These are phyloP conservation scores for Avena atlantica DNA, from an alignment of 176 grass and related monocot species.

Conservation along the genomic window DNA sequence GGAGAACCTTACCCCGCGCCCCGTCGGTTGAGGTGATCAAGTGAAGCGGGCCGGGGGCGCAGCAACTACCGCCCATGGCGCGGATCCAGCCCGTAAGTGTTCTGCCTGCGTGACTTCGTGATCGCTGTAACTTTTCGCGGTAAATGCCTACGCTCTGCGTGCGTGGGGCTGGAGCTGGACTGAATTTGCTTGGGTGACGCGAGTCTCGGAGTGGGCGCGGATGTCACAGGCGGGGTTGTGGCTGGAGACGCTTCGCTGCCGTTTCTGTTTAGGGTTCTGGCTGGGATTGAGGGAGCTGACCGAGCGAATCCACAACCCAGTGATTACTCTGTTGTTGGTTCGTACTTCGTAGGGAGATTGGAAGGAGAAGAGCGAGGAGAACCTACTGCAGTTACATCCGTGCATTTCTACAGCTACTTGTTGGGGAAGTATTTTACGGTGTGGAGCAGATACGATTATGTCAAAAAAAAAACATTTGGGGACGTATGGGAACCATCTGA, in stretches of 20 bases:
- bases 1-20: neutral
- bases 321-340: neutral
- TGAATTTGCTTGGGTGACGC: neutral
- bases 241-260: neutral
- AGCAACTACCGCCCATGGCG: neutral
- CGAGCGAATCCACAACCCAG: neutral
- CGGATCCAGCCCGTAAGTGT: slow-evolving; percentile 49
- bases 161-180: neutral
- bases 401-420: neutral
- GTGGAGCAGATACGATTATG: too few species aligned
- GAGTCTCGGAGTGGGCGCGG: neutral
- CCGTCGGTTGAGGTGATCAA: neutral
- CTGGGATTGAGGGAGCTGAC: neutral
- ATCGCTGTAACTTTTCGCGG: neutral
- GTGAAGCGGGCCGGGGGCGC: neutral
- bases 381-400: neutral
- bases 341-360: neutral
- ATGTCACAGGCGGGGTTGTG: neutral
- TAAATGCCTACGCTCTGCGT: neutral
- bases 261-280: neutral
- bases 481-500: neutral
- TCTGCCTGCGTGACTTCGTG: neutral
- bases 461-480: too few species aligned
- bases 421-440: too few species aligned
- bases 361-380: neutral